phyloP scores from a whole-genome alignment of 495 filamentous ascomycete genomes.

The Penicillium lagena region DNA sequence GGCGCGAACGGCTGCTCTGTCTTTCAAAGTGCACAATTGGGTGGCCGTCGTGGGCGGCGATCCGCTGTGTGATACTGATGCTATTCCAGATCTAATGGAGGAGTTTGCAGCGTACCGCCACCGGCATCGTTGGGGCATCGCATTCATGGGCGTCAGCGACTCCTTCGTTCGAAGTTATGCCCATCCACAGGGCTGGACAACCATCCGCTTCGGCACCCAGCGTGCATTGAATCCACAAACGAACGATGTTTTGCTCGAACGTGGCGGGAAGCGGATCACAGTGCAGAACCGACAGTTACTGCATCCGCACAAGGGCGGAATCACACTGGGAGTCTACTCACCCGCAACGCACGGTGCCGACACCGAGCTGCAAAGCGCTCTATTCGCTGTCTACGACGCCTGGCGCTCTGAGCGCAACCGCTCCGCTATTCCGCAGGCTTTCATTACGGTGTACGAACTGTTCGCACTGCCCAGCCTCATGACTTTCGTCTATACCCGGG shows the following conservation, averaged over 20 bases:
- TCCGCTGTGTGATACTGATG: constrained; percentile 24
- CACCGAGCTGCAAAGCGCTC: constrained; percentile 18
- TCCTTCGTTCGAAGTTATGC: constrained; percentile 18
- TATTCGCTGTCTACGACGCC: constrained; percentile 29
- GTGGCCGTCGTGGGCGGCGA: constrained; percentile 35
- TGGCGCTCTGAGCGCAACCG: constrained; percentile 32
- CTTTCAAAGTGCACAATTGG: constrained; percentile 30
- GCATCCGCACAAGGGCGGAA: constrained; percentile 23
- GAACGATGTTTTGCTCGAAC: constrained; percentile 34
- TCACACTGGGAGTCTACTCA: constrained; percentile 27
- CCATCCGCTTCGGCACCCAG: constrained; percentile 33
- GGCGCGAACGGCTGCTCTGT: constrained; percentile 25
- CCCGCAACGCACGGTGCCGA: constrained; percentile 22
- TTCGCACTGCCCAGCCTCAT: constrained; percentile 34
- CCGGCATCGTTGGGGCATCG: constrained; percentile 19
- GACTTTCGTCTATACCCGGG: constrained; percentile 36
- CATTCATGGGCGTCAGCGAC: constrained; percentile 32
- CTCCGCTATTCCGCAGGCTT: constrained; percentile 23
- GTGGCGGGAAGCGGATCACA: constrained; percentile 29
- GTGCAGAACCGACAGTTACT: constrained; percentile 31
- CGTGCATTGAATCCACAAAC: constrained; percentile 35
- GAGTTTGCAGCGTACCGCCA: constrained; percentile 32
- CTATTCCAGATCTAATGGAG: constrained; percentile 18
- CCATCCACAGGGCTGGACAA: constrained; percentile 23
- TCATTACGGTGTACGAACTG: constrained; percentile 38